Evolutionary conservation across 2,329 filamentous ascomycete genomes (phyloP).

Genomic region (Akanthomyces muscarius): DNA sequence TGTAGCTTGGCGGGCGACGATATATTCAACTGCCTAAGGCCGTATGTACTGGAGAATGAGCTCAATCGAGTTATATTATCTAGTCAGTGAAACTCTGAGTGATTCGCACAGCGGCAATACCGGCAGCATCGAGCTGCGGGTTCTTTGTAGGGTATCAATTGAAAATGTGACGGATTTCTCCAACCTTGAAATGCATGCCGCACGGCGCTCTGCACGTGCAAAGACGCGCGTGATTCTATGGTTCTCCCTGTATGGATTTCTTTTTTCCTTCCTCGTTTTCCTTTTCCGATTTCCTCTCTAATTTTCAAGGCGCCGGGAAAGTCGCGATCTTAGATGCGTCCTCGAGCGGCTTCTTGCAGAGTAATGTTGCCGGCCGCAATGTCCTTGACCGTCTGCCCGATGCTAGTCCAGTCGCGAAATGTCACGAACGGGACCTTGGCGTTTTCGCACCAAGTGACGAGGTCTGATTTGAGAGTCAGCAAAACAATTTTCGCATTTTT

Average conservation of each 20-base stretch:
- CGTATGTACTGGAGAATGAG: no score
- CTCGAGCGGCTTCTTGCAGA: constrained; percentile 64
- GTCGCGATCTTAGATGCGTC: constrained; percentile 31
- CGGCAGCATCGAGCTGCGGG: neutral
- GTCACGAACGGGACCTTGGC: constrained; percentile 83
- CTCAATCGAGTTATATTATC: no score
- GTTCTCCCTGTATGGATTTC: neutral
- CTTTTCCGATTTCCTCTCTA: neutral
- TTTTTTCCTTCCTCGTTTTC: neutral
- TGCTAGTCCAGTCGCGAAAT: constrained; percentile 80
- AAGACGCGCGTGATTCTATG: neutral
- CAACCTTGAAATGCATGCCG: neutral
- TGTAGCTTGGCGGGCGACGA: no score
- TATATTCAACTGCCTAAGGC: no score
- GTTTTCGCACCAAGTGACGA: constrained; percentile 80
- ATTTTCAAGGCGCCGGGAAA: neutral
- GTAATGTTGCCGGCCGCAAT: constrained; percentile 70
- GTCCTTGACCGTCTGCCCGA: constrained; percentile 70
- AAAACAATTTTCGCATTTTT: neutral
- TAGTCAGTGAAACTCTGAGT: no score
- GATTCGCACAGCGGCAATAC: no score
- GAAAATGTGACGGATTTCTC: neutral
- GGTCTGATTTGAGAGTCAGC: constrained; percentile 51
- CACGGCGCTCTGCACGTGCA: neutral
- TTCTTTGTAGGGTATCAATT: neutral